Base-by-base conservation (phyloP, 164 flowering plant genomes). In the Annona squamosa region DNA sequence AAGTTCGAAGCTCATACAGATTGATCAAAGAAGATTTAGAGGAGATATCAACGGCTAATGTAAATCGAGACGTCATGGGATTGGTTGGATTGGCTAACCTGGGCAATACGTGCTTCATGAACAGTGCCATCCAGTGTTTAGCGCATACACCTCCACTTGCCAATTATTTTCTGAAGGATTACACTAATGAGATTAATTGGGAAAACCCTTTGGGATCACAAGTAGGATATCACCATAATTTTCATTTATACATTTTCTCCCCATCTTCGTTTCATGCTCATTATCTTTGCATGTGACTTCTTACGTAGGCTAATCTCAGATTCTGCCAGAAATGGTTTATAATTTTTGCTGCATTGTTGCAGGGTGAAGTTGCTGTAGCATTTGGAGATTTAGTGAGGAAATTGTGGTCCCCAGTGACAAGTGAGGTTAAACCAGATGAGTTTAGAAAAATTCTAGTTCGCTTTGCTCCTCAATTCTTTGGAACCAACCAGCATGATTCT, bases 31-130 rank as follows among this genome's bases (percentile, higher is more conserved):
- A 72, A 26, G 93, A 87, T 68, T 87, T 81, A 79, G 85, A 76
- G 79, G 89, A 77, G 48, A 63, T 44, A 26, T 69, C 78, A 63
- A 78, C 72, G 63, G 47, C 62, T 64, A 63, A 46, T 66, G 74
- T 75, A 37, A 87, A 81, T 73, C 85, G 78, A 65, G 94, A 85
- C 44, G 81, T 73, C 65, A 87, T 87, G 69, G 99, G 98, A 65
- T 88, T 96, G 86, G 94, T 91, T n/a, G 99, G 99, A 72, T 76
- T 96, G 80, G 94, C 87, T 83, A 96, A 96, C 82, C 81, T 93
- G 74, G 99, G 99, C 67, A 96, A 96, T 76, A 96, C 99, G 77
- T 96, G 99, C 79, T 96, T 95, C 77, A 95, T 95, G 99, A 95
- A 95, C 78, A 95, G 98, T 82, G 83, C 99, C 46, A 74, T 95